Conservation (phyloP, 805 yeast species). For the Hanseniaspora singularis region DNA sequence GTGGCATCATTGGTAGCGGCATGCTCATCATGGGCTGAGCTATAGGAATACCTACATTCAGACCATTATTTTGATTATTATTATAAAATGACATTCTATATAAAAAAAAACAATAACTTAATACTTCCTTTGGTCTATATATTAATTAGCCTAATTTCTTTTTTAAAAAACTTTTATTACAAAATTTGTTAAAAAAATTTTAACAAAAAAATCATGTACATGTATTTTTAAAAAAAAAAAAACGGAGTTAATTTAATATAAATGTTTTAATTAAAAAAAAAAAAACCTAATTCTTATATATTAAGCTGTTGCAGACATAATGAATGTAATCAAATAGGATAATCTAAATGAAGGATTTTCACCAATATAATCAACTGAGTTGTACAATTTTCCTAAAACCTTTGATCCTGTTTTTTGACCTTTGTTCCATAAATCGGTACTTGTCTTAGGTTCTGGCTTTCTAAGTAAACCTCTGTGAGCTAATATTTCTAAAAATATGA, state of each 20-base stretch:
- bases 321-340: slow-evolving; percentile 1
- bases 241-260: neutral
- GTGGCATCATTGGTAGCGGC: slow-evolving; percentile 12
- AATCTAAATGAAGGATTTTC: slow-evolving; percentile 9
- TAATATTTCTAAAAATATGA: slow-evolving; percentile 5
- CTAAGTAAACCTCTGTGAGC: slow-evolving; percentile 3
- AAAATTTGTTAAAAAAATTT: too few species aligned
- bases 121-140: too few species aligned
- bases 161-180: too few species aligned
- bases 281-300: too few species aligned
- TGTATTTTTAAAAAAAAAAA: neutral
- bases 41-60: neutral
- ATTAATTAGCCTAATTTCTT: too few species aligned
- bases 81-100: slow-evolving; percentile 6
- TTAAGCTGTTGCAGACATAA: slow-evolving; percentile 10
- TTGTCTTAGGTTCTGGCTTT: neutral
- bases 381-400: neutral
- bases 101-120: too few species aligned
- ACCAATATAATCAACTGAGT: neutral
- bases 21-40: neutral
- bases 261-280: too few species aligned
- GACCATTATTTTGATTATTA: neutral
- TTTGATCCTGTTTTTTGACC: neutral
- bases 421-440: too few species aligned
- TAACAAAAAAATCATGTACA: too few species aligned